These are phyloP conservation scores for Calcarisporium arbuscula DNA, from an alignment of 2,329 filamentous ascomycete genomes.

Conservation along the genomic window DNA sequence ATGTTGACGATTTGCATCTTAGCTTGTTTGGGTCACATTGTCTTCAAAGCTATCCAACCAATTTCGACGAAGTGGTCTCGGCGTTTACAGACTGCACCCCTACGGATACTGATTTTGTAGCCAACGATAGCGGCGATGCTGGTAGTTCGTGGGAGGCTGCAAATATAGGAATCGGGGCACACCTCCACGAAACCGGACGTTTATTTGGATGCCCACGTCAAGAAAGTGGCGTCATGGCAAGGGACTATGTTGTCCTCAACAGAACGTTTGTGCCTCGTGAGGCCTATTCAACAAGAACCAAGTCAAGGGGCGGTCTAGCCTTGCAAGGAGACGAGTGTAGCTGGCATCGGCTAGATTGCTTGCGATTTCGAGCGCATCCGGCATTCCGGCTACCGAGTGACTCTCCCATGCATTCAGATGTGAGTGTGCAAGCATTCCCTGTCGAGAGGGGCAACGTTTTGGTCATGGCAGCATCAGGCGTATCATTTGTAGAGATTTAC, in stretches of 20 bases:
- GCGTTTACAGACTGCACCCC: conserved; percentile 87
- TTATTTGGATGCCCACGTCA: conserved; percentile 86
- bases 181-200: conserved; percentile 86
- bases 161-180: conserved; percentile 87
- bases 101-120: conserved; percentile 72
- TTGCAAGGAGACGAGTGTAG: conserved; percentile 74
- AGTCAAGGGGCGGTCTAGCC: conserved; percentile 72
- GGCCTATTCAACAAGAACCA: conserved; percentile 80
- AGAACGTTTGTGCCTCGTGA: conserved; percentile 77
- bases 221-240: conserved; percentile 84
- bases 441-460: conserved; percentile 72
- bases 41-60: conserved; percentile 83
- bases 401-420: conserved; percentile 54
- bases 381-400: conserved; percentile 84
- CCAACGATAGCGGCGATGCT: conserved; percentile 80
- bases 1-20: conserved; percentile 66
- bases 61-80: conserved; percentile 82
- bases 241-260: conserved; percentile 80
- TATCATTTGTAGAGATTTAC: conserved; percentile 81
- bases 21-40: conserved; percentile 91
- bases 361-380: conserved; percentile 85
- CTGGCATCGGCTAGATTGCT: conserved; percentile 84
- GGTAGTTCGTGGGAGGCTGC: conserved; percentile 95
- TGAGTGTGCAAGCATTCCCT: conserved; percentile 79
- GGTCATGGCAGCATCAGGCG: conserved; percentile 71